phyloP scores from a whole-genome alignment of 2,329 filamentous ascomycete species.

The Trichoderma sp. region DNA sequence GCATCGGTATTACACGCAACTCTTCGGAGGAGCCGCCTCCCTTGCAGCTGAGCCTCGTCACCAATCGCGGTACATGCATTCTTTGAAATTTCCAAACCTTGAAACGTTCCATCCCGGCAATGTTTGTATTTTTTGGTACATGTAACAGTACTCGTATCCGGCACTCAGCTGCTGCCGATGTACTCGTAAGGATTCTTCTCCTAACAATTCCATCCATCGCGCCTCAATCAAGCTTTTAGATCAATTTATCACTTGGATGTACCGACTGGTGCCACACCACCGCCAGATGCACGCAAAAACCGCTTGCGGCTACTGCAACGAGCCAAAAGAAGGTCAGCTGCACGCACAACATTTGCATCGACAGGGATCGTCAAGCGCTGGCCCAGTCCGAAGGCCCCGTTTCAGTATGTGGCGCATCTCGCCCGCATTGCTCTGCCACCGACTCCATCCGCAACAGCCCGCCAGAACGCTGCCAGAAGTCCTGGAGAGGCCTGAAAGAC shows the following conservation, averaged over 20 bases:
- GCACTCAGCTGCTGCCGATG: neutral
- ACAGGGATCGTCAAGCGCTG: slow-evolving; percentile 6
- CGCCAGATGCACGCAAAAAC: neutral
- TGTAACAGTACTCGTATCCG: neutral
- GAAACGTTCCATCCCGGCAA: neutral
- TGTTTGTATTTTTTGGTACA: neutral
- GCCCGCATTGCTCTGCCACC: slow-evolving; percentile 4
- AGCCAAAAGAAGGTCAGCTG: slow-evolving; percentile 27
- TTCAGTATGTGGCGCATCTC: neutral
- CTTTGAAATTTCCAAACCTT: neutral
- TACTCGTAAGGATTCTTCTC: too few species aligned
- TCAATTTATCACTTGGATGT: neutral
- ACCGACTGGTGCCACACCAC: neutral
- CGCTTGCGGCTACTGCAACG: slow-evolving; percentile 22
- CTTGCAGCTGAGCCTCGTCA: neutral
- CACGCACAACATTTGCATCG: slow-evolving; percentile 26
- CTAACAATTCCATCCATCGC: neutral
- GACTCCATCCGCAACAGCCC: neutral
- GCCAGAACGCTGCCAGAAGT: slow-evolving; percentile 2
- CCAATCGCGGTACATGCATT: neutral
- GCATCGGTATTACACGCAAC: neutral
- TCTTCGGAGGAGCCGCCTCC: neutral
- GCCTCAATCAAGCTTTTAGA: neutral
- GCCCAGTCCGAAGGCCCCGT: neutral
- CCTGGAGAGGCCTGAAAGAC: neutral